A percentile compares a stretch with the other conserved stretches of the same genome.
Conservation (phyloP, 1,139 yeast genomes). For the Taphrina betulina region DNA sequence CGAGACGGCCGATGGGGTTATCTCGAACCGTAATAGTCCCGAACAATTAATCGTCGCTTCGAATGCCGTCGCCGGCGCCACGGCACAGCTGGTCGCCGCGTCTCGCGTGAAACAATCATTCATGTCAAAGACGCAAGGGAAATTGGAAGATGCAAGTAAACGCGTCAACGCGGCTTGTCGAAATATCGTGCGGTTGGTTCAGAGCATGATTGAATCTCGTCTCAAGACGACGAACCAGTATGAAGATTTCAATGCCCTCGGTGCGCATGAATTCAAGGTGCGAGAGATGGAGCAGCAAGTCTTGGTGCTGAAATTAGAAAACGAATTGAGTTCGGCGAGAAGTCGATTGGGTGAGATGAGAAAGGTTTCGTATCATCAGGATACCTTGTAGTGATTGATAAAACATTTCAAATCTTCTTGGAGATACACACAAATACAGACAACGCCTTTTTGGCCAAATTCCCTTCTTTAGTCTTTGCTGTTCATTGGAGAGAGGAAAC, state of each 20-base stretch:
- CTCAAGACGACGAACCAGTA: constrained; percentile 46
- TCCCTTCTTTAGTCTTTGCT: no score
- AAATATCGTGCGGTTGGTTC: constrained; percentile 67
- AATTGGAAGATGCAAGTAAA: constrained; percentile 66
- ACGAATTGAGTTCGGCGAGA: constrained; percentile 67
- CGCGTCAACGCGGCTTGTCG: constrained; percentile 75
- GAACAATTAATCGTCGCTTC: constrained; percentile 89
- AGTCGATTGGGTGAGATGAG: constrained; percentile 82
- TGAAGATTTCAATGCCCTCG: constrained; percentile 65
- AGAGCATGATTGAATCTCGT: constrained; percentile 52
- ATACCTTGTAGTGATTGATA: constrained; percentile 11
- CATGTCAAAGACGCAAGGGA: constrained; percentile 74
- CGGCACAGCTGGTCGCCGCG: constrained; percentile 90
- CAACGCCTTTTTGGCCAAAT: no score
- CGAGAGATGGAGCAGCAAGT: constrained; percentile 94
- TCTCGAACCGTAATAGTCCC: constrained; percentile 61
- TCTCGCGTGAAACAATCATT: constrained; percentile 81
- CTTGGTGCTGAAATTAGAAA: constrained; percentile 78
- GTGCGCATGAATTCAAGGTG: constrained; percentile 81
- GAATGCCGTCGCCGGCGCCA: constrained; percentile 87
- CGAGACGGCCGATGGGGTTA: constrained; percentile 81
- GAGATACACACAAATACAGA: no score
- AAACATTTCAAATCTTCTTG: no score
- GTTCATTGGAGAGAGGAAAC: no score
- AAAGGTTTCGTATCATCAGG: constrained; percentile 49